Evolutionary conservation across 176 grass and related monocot species (phyloP).

Genomic region (Oryza australiensis): DNA sequence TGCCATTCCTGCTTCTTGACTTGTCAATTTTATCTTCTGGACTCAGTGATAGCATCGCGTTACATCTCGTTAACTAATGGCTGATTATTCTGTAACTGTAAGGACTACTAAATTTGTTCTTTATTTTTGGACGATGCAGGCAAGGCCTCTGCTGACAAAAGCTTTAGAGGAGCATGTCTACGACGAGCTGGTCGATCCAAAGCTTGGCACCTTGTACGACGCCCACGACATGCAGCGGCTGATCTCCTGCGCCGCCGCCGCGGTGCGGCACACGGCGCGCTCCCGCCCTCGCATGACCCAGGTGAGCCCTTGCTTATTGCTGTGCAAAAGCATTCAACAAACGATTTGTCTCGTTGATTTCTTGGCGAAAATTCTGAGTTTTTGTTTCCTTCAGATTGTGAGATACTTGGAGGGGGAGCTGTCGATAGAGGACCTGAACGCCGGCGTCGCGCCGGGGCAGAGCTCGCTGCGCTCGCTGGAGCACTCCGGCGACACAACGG

Average conservation of each 20-base stretch:
- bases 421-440: conserved; percentile 64
- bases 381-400: conserved; percentile 48
- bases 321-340: too few species aligned
- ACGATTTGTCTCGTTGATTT: neutral
- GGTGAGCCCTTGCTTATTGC: conserved; percentile 24
- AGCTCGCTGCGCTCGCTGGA: conserved; percentile 38
- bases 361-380: neutral
- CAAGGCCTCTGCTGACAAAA: conserved; percentile 55
- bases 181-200: conserved; percentile 54
- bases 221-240: conserved; percentile 60
- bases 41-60: neutral
- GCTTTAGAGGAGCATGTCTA: conserved; percentile 30
- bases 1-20: neutral
- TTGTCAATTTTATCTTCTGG: neutral
- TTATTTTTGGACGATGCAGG: conserved; percentile 28
- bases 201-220: conserved; percentile 44
- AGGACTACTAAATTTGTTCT: neutral
- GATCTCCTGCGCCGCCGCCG: conserved; percentile 66
- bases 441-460: conserved; percentile 56
- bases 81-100: neutral
- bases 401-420: conserved; percentile 83
- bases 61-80: neutral
- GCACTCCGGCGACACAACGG: conserved; percentile 2
- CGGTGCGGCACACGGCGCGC: conserved; percentile 55
- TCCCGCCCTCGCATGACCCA: conserved; percentile 75